Evolutionary conservation across 2,329 filamentous ascomycete species (phyloP).

Genomic region (Arthrobotrys sinensis): DNA sequence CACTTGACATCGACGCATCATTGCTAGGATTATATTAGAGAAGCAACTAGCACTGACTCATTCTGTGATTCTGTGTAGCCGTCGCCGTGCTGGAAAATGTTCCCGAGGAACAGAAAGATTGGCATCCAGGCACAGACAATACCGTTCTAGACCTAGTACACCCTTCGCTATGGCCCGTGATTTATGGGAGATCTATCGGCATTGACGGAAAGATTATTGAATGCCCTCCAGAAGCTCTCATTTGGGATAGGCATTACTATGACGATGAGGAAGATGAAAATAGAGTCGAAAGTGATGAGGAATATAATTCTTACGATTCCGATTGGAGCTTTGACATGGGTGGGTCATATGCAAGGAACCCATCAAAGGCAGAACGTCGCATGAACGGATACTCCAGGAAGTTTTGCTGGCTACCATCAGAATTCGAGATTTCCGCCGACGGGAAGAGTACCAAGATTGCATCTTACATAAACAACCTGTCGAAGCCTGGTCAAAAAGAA

Average conservation of each 20-base stretch:
- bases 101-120: slow-evolving; percentile 72
- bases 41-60: background rate
- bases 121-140: slow-evolving; percentile 74
- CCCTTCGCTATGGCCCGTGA: slow-evolving; percentile 76
- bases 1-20: background rate
- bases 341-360: background rate
- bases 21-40: background rate
- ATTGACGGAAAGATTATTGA: background rate
- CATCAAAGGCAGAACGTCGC: background rate
- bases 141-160: slow-evolving; percentile 76
- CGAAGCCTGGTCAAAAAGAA: slow-evolving; percentile 1
- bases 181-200: slow-evolving; percentile 69
- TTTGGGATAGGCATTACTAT: background rate
- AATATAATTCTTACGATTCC: background rate
- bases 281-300: background rate
- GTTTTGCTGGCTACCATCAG: slow-evolving; percentile 42
- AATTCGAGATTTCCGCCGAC: slow-evolving; percentile 37
- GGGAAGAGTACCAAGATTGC: slow-evolving; percentile 27
- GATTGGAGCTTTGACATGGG: background rate
- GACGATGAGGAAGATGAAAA: background rate
- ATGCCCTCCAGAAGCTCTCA: background rate
- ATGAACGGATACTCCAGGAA: slow-evolving; percentile 15
- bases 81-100: slow-evolving; percentile 70
- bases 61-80: background rate
- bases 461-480: slow-evolving; percentile 42